Percentiles rank a stretch among this genome's conserved stretches.
phyloP scores from a whole-genome alignment of 225 moss, liverwort and hornwort species.

The Pleurozium schreberi region DNA sequence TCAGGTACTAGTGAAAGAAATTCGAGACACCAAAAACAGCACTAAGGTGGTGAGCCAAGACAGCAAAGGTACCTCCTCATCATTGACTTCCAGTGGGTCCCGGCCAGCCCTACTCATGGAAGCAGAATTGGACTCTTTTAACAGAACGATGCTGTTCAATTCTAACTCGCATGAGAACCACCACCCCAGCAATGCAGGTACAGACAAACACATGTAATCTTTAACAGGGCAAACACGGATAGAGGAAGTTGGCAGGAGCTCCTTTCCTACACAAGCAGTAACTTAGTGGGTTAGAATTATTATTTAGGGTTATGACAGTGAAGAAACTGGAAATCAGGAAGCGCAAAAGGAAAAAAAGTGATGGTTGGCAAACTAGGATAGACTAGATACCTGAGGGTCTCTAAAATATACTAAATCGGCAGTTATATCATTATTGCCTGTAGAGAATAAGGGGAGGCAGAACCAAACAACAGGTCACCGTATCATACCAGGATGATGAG shows the following conservation, averaged over 20 bases:
- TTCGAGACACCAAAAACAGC: background rate
- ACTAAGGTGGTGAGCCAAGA: background rate
- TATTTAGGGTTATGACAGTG: background rate
- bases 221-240: background rate
- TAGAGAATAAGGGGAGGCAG: background rate
- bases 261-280: background rate
- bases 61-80: slow-evolving; percentile 4
- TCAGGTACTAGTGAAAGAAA: background rate
- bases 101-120: background rate
- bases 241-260: background rate
- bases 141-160: background rate
- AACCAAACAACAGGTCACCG: background rate
- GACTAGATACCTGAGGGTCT: background rate
- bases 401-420: background rate
- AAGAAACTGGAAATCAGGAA: background rate
- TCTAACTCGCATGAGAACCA: background rate
- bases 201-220: background rate
- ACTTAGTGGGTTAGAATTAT: background rate
- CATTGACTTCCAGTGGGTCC: slow-evolving; percentile 8
- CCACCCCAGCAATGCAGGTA: background rate
- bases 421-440: background rate
- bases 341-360: background rate
- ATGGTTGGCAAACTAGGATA: background rate
- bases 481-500: background rate
- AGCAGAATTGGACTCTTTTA: background rate